phyloP scores from a whole-genome alignment of 1,139 yeast genomes.

The Debaryomyces udenii region DNA sequence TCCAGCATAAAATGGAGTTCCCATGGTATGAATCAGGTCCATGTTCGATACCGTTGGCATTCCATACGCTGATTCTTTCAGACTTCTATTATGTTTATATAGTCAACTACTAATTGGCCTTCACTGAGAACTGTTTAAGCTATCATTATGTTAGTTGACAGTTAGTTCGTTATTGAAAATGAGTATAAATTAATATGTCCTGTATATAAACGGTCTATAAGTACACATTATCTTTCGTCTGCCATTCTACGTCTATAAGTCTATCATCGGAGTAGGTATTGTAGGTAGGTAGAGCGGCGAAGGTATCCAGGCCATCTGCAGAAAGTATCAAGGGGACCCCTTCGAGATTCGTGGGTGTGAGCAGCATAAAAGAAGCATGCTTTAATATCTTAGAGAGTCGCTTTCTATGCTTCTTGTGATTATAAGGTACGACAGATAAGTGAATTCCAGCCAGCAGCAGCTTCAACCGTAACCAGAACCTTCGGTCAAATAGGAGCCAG shows the following conservation, averaged over 20 bases:
- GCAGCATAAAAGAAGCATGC: not conserved
- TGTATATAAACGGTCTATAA: conserved; percentile 10
- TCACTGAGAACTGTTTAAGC: not conserved
- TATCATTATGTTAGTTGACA: not conserved
- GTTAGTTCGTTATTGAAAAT: too few species aligned
- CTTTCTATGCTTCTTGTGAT: conserved; percentile 18
- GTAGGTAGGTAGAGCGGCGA: conserved; percentile 27
- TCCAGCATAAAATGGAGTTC: conserved; percentile 17
- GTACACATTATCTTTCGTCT: conserved; percentile 21
- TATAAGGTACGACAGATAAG: conserved; percentile 24
- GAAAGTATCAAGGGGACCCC: conserved; percentile 12
- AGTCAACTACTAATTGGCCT: conserved; percentile 1
- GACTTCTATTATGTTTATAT: not conserved
- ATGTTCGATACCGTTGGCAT: conserved; percentile 8
- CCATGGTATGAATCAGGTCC: conserved; percentile 16
- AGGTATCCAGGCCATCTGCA: conserved; percentile 10
- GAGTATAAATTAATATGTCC: not conserved
- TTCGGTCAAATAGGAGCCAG: conserved; percentile 41
- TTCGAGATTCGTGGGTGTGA: not conserved
- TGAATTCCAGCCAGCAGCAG: conserved; percentile 9
- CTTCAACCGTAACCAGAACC: conserved; percentile 37
- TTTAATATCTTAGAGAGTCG: conserved; percentile 1
- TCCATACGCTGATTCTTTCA: conserved; percentile 1
- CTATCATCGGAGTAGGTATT: conserved; percentile 13
- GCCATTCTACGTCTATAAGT: conserved; percentile 22